Evolutionary conservation across 768 basidiomycete species (phyloP).

Genomic region (Phlebiopsis gigantea): DNA sequence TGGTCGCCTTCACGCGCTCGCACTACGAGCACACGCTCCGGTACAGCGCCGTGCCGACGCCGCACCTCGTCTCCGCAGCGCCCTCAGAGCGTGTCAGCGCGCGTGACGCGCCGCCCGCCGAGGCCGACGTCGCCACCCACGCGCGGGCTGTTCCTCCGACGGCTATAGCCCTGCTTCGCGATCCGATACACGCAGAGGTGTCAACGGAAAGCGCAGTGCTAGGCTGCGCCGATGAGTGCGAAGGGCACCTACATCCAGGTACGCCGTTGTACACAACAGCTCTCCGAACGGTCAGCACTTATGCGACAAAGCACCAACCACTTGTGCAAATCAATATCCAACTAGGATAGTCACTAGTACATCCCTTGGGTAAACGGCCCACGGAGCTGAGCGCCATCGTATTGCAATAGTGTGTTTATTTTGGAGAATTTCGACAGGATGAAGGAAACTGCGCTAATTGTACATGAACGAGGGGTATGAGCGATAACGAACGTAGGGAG

Average conservation of each 20-base stretch:
- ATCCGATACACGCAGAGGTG: too few species aligned
- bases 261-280: constrained; percentile 3
- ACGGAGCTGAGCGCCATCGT: too few species aligned
- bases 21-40: not conserved
- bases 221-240: not conserved
- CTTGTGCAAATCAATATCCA: too few species aligned
- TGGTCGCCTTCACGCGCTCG: not conserved
- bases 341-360: too few species aligned
- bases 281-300: constrained; percentile 12
- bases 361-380: too few species aligned
- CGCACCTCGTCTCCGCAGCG: not conserved
- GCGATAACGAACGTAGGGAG: not conserved
- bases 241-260: not conserved
- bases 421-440: not conserved
- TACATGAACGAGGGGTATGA: not conserved
- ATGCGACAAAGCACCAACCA: too few species aligned
- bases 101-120: too few species aligned
- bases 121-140: too few species aligned
- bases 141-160: too few species aligned
- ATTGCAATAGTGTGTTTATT: not conserved
- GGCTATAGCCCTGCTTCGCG: too few species aligned
- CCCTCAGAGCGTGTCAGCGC: too few species aligned
- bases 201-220: too few species aligned
- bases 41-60: not conserved
- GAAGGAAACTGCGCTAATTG: not conserved